Evolutionary conservation across 257 asterid genomes (phyloP).

Genomic region (Nicotiana benthamiana): DNA sequence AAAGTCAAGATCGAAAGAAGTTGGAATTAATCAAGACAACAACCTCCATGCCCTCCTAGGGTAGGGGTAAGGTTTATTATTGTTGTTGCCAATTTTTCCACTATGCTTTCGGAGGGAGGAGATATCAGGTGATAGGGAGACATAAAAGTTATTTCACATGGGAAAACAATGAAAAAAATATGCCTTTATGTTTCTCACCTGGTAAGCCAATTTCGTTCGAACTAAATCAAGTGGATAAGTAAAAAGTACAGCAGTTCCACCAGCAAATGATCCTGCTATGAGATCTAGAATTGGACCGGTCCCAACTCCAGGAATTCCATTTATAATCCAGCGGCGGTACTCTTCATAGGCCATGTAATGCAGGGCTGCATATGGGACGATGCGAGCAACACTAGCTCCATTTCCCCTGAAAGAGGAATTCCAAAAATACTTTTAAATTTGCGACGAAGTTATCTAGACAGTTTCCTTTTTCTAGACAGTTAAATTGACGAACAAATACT

Average conservation of each 20-base stretch:
- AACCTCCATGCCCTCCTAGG: too few species aligned
- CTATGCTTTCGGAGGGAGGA: background rate
- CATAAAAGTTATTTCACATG: background rate
- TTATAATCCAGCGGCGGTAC: constrained; percentile 77
- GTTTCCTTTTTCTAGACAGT: background rate
- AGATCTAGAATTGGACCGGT: constrained; percentile 95
- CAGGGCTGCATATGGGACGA: constrained; percentile 95
- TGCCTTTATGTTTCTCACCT: constrained; percentile 33
- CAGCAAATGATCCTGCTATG: constrained; percentile 87
- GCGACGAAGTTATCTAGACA: background rate
- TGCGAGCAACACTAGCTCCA: constrained; percentile 95
- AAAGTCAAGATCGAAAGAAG: background rate
- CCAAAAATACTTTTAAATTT: background rate
- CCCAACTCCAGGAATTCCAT: constrained; percentile 46
- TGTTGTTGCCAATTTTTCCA: background rate
- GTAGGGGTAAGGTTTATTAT: too few species aligned
- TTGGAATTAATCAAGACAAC: background rate
- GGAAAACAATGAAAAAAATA: background rate
- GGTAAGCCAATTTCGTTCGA: constrained; percentile 88
- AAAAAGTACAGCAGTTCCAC: constrained; percentile 91
- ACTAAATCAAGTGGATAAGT: constrained; percentile 96
- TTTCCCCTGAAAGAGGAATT: constrained; percentile 55
- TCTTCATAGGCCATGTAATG: constrained; percentile 94
- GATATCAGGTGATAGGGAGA: background rate
- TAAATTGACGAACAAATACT: background rate